phyloP scores from a whole-genome alignment of 306 rosid species.

The Vigna unguiculata region DNA sequence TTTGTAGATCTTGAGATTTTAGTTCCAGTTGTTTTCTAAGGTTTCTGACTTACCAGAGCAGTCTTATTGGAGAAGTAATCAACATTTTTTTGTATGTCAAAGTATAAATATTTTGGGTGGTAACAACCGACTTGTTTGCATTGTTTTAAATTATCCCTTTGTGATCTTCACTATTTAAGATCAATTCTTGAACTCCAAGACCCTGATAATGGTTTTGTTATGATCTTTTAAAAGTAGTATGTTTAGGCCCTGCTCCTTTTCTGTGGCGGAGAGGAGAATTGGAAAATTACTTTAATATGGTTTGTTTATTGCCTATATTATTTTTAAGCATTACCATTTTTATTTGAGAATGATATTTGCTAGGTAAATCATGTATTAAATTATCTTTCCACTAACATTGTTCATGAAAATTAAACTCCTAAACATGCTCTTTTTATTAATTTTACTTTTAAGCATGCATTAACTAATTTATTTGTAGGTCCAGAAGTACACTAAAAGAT shows the following conservation, averaged over 20 bases:
- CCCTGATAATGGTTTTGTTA: neutral
- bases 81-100: neutral
- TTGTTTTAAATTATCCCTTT: conserved; percentile 2
- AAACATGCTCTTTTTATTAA: too few relatives aligned
- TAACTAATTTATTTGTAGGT: too few relatives aligned
- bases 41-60: conserved; percentile 21
- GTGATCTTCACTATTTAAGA: conserved; percentile 13
- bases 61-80: neutral
- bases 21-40: conserved; percentile 3
- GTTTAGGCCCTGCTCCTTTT: neutral
- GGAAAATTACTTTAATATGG: conserved; percentile 19
- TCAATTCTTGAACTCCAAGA: conserved; percentile 14
- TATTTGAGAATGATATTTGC: conserved; percentile 39
- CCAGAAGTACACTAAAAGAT: too few relatives aligned
- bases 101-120: neutral
- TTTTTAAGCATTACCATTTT: conserved; percentile 25
- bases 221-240: conserved; percentile 10
- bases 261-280: neutral
- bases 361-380: too few relatives aligned
- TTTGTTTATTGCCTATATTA: conserved; percentile 30
- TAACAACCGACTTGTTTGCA: neutral
- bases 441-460: too few relatives aligned
- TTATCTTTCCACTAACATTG: too few relatives aligned
- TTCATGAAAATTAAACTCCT: too few relatives aligned
- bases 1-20: neutral